These are phyloP conservation scores for Malus hybrid DNA, from an alignment of 331 rosid genomes.

Conservation along the genomic window DNA sequence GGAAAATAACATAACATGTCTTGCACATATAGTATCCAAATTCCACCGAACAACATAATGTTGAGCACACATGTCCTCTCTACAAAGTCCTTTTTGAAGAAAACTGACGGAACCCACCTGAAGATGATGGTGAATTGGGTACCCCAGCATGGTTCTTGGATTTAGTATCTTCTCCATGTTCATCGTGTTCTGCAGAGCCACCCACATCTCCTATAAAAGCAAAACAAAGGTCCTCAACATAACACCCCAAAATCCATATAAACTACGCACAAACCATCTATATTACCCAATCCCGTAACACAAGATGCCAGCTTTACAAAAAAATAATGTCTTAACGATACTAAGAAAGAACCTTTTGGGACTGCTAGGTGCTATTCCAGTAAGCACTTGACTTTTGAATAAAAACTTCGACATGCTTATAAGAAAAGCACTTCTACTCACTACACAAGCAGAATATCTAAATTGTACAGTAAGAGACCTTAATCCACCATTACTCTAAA, in stretches of 20 bases:
- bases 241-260: neutral
- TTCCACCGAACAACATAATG: conserved; percentile 73
- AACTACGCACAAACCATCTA: neutral
- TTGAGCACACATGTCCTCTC: conserved; percentile 88
- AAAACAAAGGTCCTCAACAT: neutral
- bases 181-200: conserved; percentile 77
- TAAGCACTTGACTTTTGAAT: neutral
- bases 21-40: conserved; percentile 70
- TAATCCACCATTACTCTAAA: neutral
- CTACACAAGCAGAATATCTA: neutral
- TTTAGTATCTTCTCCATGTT: conserved; percentile 60
- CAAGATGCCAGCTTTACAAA: neutral
- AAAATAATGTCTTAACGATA: neutral
- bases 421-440: neutral
- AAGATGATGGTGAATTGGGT: conserved; percentile 95
- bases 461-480: neutral
- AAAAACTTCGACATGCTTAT: neutral
- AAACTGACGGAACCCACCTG: conserved; percentile 99
- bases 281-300: neutral
- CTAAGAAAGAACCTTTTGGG: neutral
- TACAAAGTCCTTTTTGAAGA: conserved; percentile 97
- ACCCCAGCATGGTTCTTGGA: conserved; percentile 56
- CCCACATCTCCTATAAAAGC: conserved; percentile 75
- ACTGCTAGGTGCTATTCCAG: neutral
- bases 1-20: conserved; percentile 78